These are phyloP conservation scores for Cyanodermella asteris DNA, from an alignment of 2,329 filamentous ascomycete genomes.

Conservation along the genomic window DNA sequence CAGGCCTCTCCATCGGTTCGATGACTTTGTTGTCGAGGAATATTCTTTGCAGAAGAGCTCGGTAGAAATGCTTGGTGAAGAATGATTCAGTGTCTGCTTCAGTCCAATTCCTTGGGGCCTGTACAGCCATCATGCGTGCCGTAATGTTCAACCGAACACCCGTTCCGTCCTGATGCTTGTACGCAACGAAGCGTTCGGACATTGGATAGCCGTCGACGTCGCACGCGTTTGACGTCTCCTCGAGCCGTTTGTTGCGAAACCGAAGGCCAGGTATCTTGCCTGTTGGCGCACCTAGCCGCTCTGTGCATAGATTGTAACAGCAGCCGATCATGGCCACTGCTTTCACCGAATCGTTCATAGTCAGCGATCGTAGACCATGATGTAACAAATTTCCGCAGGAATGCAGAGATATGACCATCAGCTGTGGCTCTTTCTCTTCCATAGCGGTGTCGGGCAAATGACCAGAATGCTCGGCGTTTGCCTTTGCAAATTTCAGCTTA, in stretches of 20 bases:
- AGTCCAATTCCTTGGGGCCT: slow-evolving; percentile 87
- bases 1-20: slow-evolving; percentile 21
- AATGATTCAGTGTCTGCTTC: slow-evolving; percentile 59
- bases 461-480: neutral
- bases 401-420: slow-evolving; percentile 88
- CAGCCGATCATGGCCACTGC: slow-evolving; percentile 94
- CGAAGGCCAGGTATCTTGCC: slow-evolving; percentile 65
- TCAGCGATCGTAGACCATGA: slow-evolving; percentile 68
- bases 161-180: slow-evolving; percentile 28
- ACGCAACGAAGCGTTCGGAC: slow-evolving; percentile 43
- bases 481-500: slow-evolving; percentile 21
- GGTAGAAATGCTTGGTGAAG: slow-evolving; percentile 83
- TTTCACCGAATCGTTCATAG: slow-evolving; percentile 62
- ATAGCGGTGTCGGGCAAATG: slow-evolving; percentile 3
- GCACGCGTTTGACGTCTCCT: slow-evolving; percentile 44
- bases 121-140: slow-evolving; percentile 92
- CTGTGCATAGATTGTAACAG: slow-evolving; percentile 92
- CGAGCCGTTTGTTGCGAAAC: slow-evolving; percentile 48
- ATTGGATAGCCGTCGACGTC: slow-evolving; percentile 91
- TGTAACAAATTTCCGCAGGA: slow-evolving; percentile 96
- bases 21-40: slow-evolving; percentile 71
- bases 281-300: slow-evolving; percentile 65
- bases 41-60: slow-evolving; percentile 75
- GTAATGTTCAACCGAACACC: slow-evolving; percentile 85
- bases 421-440: slow-evolving; percentile 15